These are phyloP conservation scores for Spinacia oleracea DNA, from an alignment of 179 eudicot genomes.

Conservation along the genomic window DNA sequence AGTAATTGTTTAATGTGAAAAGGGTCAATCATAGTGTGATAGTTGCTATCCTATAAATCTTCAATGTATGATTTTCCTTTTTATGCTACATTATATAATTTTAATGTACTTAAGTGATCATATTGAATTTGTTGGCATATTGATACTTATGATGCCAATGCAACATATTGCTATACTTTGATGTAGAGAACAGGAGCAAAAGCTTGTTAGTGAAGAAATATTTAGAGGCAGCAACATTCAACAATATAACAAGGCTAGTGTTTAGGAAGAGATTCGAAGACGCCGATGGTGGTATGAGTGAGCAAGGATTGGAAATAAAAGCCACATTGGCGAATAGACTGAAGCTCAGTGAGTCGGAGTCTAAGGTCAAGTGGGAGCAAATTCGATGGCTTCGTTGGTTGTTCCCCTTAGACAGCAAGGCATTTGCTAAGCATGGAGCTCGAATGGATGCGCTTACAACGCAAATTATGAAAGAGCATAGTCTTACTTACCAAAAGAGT, in stretches of 20 bases:
- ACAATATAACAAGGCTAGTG: conserved; percentile 69
- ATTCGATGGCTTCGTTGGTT: conserved; percentile 59
- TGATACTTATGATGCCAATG: no score
- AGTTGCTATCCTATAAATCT: no score
- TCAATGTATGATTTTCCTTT: no score
- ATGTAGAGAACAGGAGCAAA: conserved; percentile 43
- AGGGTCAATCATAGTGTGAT: no score
- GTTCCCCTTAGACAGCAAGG: conserved; percentile 45
- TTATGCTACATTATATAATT: no score
- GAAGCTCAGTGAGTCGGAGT: conserved; percentile 54
- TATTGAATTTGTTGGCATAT: not conserved
- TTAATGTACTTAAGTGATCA: not conserved
- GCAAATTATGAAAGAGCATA: conserved; percentile 53
- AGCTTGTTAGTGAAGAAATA: conserved; percentile 48
- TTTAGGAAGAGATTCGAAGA: conserved; percentile 65
- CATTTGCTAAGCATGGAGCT: conserved; percentile 38
- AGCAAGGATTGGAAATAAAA: conserved; percentile 59
- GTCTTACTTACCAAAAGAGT: conserved; percentile 35
- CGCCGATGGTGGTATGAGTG: conserved; percentile 42
- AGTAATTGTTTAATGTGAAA: no score
- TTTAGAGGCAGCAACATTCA: conserved; percentile 58
- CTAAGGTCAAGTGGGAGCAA: conserved; percentile 47
- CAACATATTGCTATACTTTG: not conserved
- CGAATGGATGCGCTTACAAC: conserved; percentile 43
- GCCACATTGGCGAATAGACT: conserved; percentile 47